Conservation (phyloP, 2,329 filamentous ascomycete genomes). For the Aspergillus felis region DNA sequence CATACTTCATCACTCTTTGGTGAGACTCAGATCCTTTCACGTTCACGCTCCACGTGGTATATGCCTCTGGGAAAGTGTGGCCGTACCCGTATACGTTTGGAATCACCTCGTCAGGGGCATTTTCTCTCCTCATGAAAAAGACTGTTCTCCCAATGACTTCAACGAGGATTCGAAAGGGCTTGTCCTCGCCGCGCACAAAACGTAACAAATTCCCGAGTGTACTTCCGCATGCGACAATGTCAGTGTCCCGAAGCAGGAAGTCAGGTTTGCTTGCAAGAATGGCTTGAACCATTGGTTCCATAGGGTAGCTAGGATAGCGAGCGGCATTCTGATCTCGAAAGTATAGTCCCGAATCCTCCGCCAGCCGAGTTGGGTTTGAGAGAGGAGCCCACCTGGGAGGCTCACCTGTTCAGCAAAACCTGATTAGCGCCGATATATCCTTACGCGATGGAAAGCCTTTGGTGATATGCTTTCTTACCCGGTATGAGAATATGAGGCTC, state of each 20-base stretch:
- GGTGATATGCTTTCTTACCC: background rate
- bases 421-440: background rate
- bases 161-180: slow-evolving; percentile 56
- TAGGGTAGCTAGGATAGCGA: slow-evolving; percentile 36
- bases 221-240: slow-evolving; percentile 59
- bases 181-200: slow-evolving; percentile 45
- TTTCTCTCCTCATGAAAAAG: slow-evolving; percentile 62
- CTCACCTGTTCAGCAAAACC: slow-evolving; percentile 43
- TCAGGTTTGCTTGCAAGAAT: slow-evolving; percentile 38
- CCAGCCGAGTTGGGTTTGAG: slow-evolving; percentile 28
- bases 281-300: slow-evolving; percentile 44
- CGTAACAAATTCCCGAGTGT: slow-evolving; percentile 60
- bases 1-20: slow-evolving; percentile 59
- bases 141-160: slow-evolving; percentile 55
- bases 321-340: slow-evolving; percentile 43
- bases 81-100: slow-evolving; percentile 57
- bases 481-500: slow-evolving; percentile 1
- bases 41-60: slow-evolving; percentile 59
- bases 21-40: slow-evolving; percentile 57
- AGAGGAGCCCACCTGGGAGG: slow-evolving; percentile 52
- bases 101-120: slow-evolving; percentile 56
- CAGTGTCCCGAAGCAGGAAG: slow-evolving; percentile 37
- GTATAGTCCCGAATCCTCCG: slow-evolving; percentile 43
- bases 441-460: slow-evolving; percentile 5
- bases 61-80: slow-evolving; percentile 62